Conservation (phyloP, 2,329 filamentous ascomycete genomes). For the Penicillium digitatum region DNA sequence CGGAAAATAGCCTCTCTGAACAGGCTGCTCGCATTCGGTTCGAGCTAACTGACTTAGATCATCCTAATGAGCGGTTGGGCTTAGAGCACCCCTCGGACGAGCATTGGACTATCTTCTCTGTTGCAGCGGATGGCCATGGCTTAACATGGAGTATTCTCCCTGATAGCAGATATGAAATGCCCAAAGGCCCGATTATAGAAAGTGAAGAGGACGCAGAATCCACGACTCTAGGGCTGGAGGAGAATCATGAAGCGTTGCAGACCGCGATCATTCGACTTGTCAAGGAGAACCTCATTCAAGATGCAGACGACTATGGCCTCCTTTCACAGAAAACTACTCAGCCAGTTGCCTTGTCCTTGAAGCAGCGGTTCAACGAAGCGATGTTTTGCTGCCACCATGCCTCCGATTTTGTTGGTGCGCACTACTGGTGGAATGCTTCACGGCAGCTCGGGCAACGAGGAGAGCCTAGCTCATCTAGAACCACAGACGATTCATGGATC, state of each 20-base stretch:
- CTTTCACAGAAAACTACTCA: slow-evolving; percentile 1
- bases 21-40: slow-evolving; percentile 42
- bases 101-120: slow-evolving; percentile 76
- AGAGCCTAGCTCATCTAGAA: slow-evolving; percentile 48
- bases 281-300: slow-evolving; percentile 75
- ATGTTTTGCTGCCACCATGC: slow-evolving; percentile 72
- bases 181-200: slow-evolving; percentile 58
- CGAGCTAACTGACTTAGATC: slow-evolving; percentile 38
- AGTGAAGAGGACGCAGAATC: slow-evolving; percentile 44
- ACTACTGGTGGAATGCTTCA: slow-evolving; percentile 79
- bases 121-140: slow-evolving; percentile 67
- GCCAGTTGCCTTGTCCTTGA: slow-evolving; percentile 25
- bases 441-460: slow-evolving; percentile 64
- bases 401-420: slow-evolving; percentile 77
- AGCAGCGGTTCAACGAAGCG: slow-evolving; percentile 57
- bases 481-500: slow-evolving; percentile 64
- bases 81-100: slow-evolving; percentile 75
- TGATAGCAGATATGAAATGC: slow-evolving; percentile 51
- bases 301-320: slow-evolving; percentile 41
- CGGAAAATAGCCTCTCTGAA: slow-evolving; percentile 28
- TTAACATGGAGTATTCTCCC: slow-evolving; percentile 63
- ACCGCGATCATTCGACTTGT: slow-evolving; percentile 77
- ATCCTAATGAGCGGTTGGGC: slow-evolving; percentile 48
- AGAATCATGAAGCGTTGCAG: slow-evolving; percentile 75
- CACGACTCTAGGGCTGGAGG: slow-evolving; percentile 58